phyloP scores from a whole-genome alignment of 2,329 filamentous ascomycete species.

The Aphanocladium album region DNA sequence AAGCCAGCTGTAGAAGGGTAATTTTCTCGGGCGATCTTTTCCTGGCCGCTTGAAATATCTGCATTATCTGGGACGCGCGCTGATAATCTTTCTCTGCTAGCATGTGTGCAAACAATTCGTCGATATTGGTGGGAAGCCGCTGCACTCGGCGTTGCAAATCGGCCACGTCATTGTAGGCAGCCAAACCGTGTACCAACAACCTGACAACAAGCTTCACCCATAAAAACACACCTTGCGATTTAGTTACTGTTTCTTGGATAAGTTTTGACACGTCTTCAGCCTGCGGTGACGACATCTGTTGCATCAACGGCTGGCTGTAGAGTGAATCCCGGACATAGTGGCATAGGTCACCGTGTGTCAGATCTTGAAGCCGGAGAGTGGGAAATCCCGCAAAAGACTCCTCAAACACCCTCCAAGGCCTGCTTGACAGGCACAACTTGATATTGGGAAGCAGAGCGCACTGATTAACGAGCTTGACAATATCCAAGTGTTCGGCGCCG shows the following conservation, averaged over 20 bases:
- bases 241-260: not conserved
- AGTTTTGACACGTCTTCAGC: not conserved
- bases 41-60: not conserved
- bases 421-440: conserved; percentile 25
- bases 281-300: not conserved
- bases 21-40: not conserved
- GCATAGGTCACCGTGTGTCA: not conserved
- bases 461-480: not conserved
- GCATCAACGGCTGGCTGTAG: conserved; percentile 4
- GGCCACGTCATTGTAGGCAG: not conserved
- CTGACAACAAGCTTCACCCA: conserved; percentile 19
- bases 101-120: conserved; percentile 12
- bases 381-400: conserved; percentile 12
- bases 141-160: conserved; percentile 4
- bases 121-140: conserved; percentile 9
- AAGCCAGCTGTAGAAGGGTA: not conserved
- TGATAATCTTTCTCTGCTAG: not conserved
- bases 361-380: not conserved
- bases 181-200: conserved; percentile 11
- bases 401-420: conserved; percentile 18
- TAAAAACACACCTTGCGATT: conserved; percentile 19
- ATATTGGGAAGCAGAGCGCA: conserved; percentile 7
- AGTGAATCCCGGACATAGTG: not conserved
- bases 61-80: not conserved
- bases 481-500: conserved; percentile 5